Conservation (phyloP, 2,329 filamentous ascomycete species). For the Verticillium isaacii region DNA sequence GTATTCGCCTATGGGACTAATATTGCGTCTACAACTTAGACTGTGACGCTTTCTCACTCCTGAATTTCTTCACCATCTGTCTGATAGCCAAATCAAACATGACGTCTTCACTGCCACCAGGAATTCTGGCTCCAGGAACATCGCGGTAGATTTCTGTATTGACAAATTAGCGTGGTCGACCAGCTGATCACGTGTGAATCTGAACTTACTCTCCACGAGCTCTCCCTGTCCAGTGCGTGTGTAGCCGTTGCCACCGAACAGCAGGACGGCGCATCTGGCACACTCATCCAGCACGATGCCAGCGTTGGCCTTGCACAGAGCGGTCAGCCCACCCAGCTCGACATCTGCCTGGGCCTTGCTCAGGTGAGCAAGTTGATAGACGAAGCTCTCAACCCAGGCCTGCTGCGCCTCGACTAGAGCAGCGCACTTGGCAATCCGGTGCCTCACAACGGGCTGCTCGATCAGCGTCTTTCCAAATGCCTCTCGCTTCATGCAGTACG, state of each 20-base stretch:
- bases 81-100: constrained; percentile 16
- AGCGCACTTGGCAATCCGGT: constrained; percentile 66
- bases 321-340: constrained; percentile 67
- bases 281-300: constrained; percentile 70
- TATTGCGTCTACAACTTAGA: neutral
- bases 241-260: constrained; percentile 73
- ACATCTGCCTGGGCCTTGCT: constrained; percentile 53
- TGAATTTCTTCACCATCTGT: constrained; percentile 16
- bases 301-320: constrained; percentile 66
- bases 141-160: constrained; percentile 21
- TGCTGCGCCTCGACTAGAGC: constrained; percentile 64
- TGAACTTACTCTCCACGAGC: constrained; percentile 59
- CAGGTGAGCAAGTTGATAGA: constrained; percentile 64
- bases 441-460: constrained; percentile 69
- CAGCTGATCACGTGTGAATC: neutral
- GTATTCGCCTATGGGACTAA: neutral
- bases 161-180: constrained; percentile 1
- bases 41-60: neutral
- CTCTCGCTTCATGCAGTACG: constrained; percentile 31
- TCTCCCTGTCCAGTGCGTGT: constrained; percentile 67
- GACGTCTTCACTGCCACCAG: constrained; percentile 18
- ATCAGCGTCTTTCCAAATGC: constrained; percentile 49
- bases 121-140: constrained; percentile 17
- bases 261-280: constrained; percentile 61
- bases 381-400: constrained; percentile 69